phyloP scores from a whole-genome alignment of 805 yeast genomes.

The Wickerhamiella lipophila region DNA sequence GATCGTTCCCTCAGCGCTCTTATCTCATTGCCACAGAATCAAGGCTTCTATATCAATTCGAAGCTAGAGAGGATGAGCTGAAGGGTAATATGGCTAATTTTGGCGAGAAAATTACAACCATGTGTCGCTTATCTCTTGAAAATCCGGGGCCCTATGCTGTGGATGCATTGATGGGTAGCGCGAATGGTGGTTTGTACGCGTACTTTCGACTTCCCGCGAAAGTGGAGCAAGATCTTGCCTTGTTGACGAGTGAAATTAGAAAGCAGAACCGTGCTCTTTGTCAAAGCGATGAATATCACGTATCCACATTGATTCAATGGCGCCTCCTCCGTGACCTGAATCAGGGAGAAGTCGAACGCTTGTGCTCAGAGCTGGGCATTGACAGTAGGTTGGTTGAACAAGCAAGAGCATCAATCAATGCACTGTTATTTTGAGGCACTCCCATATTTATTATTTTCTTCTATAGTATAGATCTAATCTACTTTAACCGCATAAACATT shows the following conservation, averaged over 20 bases:
- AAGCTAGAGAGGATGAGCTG: neutral
- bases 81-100: neutral
- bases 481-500: slow-evolving; percentile 8
- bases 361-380: neutral
- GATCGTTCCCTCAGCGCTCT: neutral
- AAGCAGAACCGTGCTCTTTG: neutral
- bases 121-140: neutral
- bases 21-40: neutral
- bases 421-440: neutral
- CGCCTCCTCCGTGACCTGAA: neutral
- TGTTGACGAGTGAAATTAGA: neutral
- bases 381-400: neutral
- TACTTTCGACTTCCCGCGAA: neutral
- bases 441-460: neutral
- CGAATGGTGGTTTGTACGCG: slow-evolving; percentile 3
- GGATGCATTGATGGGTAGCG: neutral
- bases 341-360: neutral
- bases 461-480: neutral
- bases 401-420: neutral
- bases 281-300: neutral
- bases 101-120: neutral
- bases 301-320: slow-evolving; percentile 1
- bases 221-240: neutral
- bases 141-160: neutral
- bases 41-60: neutral